A percentile compares a stretch with the other conserved stretches of the same genome.
These are phyloP conservation scores for Suillus subaureus DNA, from an alignment of 768 basidiomycete species.

Conservation along the genomic window DNA sequence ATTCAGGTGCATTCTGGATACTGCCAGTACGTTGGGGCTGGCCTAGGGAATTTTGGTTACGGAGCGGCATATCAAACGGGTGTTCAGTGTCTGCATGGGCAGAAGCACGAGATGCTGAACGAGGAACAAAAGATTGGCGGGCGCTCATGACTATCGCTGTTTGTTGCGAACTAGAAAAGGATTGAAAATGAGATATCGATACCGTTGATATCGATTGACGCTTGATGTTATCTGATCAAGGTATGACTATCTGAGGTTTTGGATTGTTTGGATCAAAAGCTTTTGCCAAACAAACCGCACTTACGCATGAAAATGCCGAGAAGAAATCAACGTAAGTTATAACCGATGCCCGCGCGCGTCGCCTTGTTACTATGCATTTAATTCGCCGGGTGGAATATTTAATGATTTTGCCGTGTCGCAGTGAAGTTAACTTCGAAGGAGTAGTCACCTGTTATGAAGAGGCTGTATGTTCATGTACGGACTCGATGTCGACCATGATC, in stretches of 20 bases:
- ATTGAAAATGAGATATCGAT: not conserved
- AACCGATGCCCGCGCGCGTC: not conserved
- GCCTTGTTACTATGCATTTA: not conserved
- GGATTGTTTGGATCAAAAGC: conserved; percentile 7
- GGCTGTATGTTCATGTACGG: not conserved
- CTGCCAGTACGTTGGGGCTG: not conserved
- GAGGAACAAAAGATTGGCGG: conserved; percentile 6
- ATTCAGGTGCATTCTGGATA: not conserved
- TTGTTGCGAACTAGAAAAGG: not conserved
- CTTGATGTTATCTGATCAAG: not conserved
- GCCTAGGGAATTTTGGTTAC: not conserved
- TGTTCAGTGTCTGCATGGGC: not conserved
- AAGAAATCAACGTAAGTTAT: not conserved
- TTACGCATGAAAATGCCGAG: not conserved
- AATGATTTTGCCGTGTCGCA: not conserved
- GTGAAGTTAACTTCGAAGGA: not conserved
- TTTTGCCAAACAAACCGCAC: conserved; percentile 7
- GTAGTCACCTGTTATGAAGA: not conserved
- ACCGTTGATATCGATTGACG: not conserved
- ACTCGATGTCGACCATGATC: conserved; percentile 1
- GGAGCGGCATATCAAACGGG: conserved; percentile 2
- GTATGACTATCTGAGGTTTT: not conserved
- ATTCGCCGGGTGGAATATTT: not conserved
- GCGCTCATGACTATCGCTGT: not conserved
- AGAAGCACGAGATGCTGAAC: conserved; percentile 8